phyloP scores from a whole-genome alignment of 2,329 filamentous ascomycete genomes.

The Xylariaceae sp. region DNA sequence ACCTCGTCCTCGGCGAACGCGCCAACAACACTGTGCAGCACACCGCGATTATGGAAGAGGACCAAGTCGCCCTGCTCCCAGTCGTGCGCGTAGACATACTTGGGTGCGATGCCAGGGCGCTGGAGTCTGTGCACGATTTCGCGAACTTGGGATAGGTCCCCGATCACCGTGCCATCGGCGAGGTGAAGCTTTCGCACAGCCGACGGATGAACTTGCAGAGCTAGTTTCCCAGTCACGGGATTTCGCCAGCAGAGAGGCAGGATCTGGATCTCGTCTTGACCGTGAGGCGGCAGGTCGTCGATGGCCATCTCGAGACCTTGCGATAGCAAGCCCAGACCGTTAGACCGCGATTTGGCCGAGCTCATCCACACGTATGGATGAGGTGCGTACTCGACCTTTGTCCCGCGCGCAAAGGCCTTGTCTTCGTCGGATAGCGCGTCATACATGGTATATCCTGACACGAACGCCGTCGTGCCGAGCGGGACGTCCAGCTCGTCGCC shows the following conservation, averaged over 20 bases:
- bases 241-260: conserved; percentile 82
- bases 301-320: conserved; percentile 68
- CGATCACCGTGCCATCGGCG: conserved; percentile 70
- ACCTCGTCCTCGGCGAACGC: conserved; percentile 77
- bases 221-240: conserved; percentile 70
- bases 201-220: conserved; percentile 76
- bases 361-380: conserved; percentile 88
- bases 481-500: conserved; percentile 71
- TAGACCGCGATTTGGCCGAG: conserved; percentile 67
- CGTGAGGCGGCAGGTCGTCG: conserved; percentile 68
- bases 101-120: conserved; percentile 73
- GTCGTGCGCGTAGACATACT: conserved; percentile 74
- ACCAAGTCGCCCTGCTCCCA: conserved; percentile 81
- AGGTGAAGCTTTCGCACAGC: conserved; percentile 74
- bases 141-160: conserved; percentile 69
- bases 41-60: conserved; percentile 78
- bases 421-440: conserved; percentile 69
- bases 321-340: conserved; percentile 74
- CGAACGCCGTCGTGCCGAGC: conserved; percentile 79
- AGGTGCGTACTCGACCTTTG: conserved; percentile 75
- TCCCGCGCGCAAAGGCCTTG: conserved; percentile 70
- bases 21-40: conserved; percentile 77
- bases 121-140: conserved; percentile 74
- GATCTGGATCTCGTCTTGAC: conserved; percentile 70
- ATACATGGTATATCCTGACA: conserved; percentile 74